Evolutionary conservation across 73 alveolate genomes (phyloP).

Genomic region (Vitrella brassicaformis): DNA sequence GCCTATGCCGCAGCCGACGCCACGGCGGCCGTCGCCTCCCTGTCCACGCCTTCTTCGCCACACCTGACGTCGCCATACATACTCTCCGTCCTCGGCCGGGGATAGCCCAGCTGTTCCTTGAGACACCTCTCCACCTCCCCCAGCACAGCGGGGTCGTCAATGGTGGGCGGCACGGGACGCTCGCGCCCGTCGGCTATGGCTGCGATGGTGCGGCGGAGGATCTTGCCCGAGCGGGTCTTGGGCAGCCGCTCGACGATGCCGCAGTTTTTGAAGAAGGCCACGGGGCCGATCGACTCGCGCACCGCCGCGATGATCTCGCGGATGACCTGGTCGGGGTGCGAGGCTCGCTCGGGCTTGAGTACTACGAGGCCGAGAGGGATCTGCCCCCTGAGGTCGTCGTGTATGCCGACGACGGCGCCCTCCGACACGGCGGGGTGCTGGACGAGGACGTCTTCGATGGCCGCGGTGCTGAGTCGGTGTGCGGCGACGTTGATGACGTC

Average conservation of each 20-base stretch:
- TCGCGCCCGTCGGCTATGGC: conserved; percentile 19
- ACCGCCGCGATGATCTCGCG: conserved; percentile 9
- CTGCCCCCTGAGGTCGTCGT: conserved; percentile 85
- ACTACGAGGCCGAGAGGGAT: conserved; percentile 85
- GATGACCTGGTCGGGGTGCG: conserved; percentile 10
- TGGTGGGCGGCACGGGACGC: conserved; percentile 22
- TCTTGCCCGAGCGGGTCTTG: conserved; percentile 90
- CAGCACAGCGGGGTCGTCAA: conserved; percentile 4
- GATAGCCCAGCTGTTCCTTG: too few relatives aligned
- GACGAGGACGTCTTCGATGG: conserved; percentile 64
- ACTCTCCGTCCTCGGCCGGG: too few relatives aligned
- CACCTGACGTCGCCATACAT: too few relatives aligned
- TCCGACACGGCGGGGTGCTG: conserved; percentile 71
- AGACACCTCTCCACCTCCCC: too few relatives aligned
- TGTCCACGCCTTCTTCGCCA: too few relatives aligned
- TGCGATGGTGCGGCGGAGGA: conserved; percentile 9
- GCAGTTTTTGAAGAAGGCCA: conserved; percentile 64
- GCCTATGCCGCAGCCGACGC: too few relatives aligned
- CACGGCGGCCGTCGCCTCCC: too few relatives aligned
- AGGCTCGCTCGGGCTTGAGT: conserved; percentile 52
- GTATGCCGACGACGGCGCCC: conserved; percentile 86
- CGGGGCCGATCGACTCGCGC: conserved; percentile 76
- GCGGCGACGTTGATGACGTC: conserved; percentile 85
- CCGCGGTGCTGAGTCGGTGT: conserved; percentile 73
- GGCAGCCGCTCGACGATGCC: conserved; percentile 82